Evolutionary conservation across 75 land plant genomes (phyloP).

Genomic region (Sequoiadendron giganteum): DNA sequence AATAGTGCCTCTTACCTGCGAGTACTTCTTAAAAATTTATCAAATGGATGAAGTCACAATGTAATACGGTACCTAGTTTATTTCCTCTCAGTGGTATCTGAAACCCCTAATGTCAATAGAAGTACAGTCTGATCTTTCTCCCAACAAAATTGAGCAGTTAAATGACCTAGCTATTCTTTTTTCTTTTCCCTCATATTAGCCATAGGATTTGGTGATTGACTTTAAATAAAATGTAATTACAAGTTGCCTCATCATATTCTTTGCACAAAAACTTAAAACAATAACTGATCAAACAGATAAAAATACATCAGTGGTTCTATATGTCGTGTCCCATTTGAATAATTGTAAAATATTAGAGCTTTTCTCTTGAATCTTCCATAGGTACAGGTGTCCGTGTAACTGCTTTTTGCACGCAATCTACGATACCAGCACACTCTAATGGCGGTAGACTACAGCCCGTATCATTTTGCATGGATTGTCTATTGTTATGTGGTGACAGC

Average conservation of each 20-base stretch:
- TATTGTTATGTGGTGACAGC: slow-evolving; percentile 72
- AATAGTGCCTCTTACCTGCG: background rate
- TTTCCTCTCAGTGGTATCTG: background rate
- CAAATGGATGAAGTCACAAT: background rate
- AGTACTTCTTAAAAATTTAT: too few relatives aligned
- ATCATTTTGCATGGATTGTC: slow-evolving; percentile 28
- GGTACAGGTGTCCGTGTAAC: slow-evolving; percentile 7
- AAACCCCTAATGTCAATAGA: background rate
- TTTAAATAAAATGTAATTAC: background rate
- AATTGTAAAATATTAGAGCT: background rate
- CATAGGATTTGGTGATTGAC: background rate
- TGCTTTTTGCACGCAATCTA: slow-evolving; percentile 46
- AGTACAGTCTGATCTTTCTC: background rate
- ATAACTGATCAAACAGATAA: background rate
- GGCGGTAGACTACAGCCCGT: slow-evolving; percentile 23
- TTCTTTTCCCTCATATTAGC: background rate
- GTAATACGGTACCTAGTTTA: background rate
- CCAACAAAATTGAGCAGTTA: background rate
- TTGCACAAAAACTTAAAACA: background rate
- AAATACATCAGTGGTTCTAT: background rate
- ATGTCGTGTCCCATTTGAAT: background rate
- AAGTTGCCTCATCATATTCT: background rate
- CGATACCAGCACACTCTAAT: slow-evolving; percentile 60
- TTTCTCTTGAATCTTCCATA: background rate
- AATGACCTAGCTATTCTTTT: background rate